Base-by-base conservation (phyloP, 176 grass and related monocot species). In the Triticum monococcum region DNA sequence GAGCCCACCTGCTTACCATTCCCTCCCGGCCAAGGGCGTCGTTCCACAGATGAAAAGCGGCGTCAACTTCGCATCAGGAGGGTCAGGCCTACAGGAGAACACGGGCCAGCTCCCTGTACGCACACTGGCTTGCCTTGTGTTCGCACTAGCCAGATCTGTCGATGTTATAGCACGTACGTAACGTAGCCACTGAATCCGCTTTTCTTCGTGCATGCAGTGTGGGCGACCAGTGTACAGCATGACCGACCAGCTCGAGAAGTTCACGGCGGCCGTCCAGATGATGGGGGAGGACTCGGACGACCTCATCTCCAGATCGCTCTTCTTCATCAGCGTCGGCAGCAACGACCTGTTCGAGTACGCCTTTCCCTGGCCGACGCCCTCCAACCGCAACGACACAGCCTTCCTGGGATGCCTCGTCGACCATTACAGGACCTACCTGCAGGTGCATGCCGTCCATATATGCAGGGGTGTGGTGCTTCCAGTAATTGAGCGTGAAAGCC, bases 41-140 rank as follows among this genome's bases (percentile, higher is more conserved):
- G 30, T 90, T 75, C 13, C 75, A 3, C 86, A 52, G 81, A 93
- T 88, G 88, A 86, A 57, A 16, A 85, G 33, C 37, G 96, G 96
- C 56, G 82, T 90, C 76, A 98, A 89, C 90, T 98, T 96, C 17
- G 96, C 96, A 10, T 98, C 96, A n/a, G 96, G 90, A 78, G 93
- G 96, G 16, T 95, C 96, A 20, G 96, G 96, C 22, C 61, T 98
- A 70, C 88, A 78, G 3, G 23, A 83, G 14, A 0, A 3, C 9
- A 98, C 92, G 65, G 90, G 89, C 10, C 3, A 3, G 0, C 0
- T 0, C 1, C 5, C 2, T 5, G 93, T 95, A 82, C 54, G 48
- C 28, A 3, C 28, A 30, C 28, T 30, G 28, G 28, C 28, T 30
- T 30, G 28, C 28, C 28, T 30, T 30, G 28, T 30, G 28, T 30